phyloP scores from a whole-genome alignment of 306 rosid genomes.

The Quillaja saponaria region DNA sequence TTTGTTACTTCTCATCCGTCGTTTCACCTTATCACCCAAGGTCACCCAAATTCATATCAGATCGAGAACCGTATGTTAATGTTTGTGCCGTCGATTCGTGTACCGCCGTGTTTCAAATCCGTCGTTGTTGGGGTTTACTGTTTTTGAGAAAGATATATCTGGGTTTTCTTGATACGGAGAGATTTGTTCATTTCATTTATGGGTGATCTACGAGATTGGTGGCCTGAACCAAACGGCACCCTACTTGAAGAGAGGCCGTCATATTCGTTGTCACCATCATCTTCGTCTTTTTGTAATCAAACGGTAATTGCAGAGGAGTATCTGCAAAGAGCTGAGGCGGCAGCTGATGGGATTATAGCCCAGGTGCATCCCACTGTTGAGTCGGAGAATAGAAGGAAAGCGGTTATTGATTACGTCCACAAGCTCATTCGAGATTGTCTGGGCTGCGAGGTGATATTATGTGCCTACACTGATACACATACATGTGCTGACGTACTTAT shows the following conservation, averaged over 20 bases:
- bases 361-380: conserved; percentile 52
- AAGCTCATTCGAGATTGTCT: conserved; percentile 32
- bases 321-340: conserved; percentile 50
- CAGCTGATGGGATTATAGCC: conserved; percentile 45
- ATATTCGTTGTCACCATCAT: conserved; percentile 20
- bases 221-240: conserved; percentile 42
- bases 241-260: conserved; percentile 32
- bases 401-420: conserved; percentile 49
- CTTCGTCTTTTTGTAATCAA: conserved; percentile 27
- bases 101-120: conserved; percentile 12
- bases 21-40: conserved; percentile 8
- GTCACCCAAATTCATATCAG: conserved; percentile 25
- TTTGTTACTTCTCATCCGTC: too few species aligned
- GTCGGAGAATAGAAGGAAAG: conserved; percentile 48
- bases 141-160: neutral
- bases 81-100: conserved; percentile 25
- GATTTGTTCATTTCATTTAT: conserved; percentile 32
- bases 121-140: neutral
- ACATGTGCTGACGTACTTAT: neutral
- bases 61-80: conserved; percentile 17
- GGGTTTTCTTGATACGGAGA: neutral
- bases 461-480: too few species aligned
- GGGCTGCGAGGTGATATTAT: conserved; percentile 47
- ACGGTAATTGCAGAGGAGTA: conserved; percentile 27
- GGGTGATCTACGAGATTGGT: conserved; percentile 52